Evolutionary conservation across 1,284 basidiomycete species (phyloP), one percentile per base, ranked within the genome.

Genomic region (Cryptococcus hybrid): DNA sequence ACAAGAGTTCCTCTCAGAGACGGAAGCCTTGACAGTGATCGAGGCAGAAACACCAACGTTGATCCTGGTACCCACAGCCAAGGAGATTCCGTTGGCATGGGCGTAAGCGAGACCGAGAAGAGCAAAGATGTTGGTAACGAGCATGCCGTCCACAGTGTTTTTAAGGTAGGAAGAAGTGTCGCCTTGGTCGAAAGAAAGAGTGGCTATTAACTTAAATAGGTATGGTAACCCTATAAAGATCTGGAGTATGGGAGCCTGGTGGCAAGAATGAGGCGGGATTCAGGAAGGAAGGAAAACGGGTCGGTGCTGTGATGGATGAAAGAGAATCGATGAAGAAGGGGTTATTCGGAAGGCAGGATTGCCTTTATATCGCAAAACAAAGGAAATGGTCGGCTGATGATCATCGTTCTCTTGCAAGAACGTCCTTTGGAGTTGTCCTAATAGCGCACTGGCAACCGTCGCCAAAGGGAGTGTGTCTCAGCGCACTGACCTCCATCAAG

Each of bases 21-120:
- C 18, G 3, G 47, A 42, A 40, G 55, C 58, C 18, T 56, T 55
- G n/a, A 39, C 42, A 42, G 35, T 51, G 52, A 63, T 47, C 13
- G 39, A 44, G 43, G 52, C 40, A 39, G 56, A 50, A 49, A 49
- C 54, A 52, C 63, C 63, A 55, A 62, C 63, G 55, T 63, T 65
- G 57, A 44, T 52, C 15, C 24, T 24, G 39, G 47, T 45, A 38
- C 60, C 52, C 12, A 59, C 39, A n/a, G 38, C 13, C 30, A 40
- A 39, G 15, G 37, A 40, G 50, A 39, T 39, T 12, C 18, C 36
- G 39, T 18, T 42, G 40, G 62, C 63, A 24, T 54, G 54, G 53
- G 59, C 62, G 36, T 50, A 54, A 8, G 57, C 55, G 46, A 60
- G 39, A 35, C 59, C 50, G 54, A 64, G 53, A 44, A 66, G 59